These are phyloP conservation scores for Piper longum DNA, from an alignment of 164 flowering plant genomes.

Conservation along the genomic window DNA sequence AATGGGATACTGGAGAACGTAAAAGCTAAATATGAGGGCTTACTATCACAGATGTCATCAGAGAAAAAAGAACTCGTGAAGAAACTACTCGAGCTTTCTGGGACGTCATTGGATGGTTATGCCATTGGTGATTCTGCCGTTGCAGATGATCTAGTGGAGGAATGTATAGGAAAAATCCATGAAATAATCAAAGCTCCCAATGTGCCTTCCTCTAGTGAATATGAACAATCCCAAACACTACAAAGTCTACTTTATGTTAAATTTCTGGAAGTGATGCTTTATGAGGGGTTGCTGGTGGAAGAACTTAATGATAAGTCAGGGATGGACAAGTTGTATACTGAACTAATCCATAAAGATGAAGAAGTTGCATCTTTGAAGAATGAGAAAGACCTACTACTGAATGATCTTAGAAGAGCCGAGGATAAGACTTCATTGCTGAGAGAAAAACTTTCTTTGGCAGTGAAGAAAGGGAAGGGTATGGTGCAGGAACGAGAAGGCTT, in stretches of 20 bases:
- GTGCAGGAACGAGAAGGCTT: slow-evolving; percentile 75
- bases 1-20: slow-evolving; percentile 27
- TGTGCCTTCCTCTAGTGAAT: slow-evolving; percentile 18
- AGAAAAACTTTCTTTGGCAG: slow-evolving; percentile 92
- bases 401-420: slow-evolving; percentile 57
- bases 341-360: slow-evolving; percentile 24
- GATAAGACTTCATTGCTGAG: slow-evolving; percentile 59
- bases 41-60: slow-evolving; percentile 21
- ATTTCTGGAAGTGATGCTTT: slow-evolving; percentile 41
- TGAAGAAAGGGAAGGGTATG: slow-evolving; percentile 95
- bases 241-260: slow-evolving; percentile 40
- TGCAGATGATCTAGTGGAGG: slow-evolving; percentile 23
- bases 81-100: slow-evolving; percentile 4
- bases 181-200: slow-evolving; percentile 20
- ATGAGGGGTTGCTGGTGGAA: slow-evolving; percentile 42
- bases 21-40: slow-evolving; percentile 23
- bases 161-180: slow-evolving; percentile 41
- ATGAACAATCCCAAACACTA: slow-evolving; percentile 35
- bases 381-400: slow-evolving; percentile 41
- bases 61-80: slow-evolving; percentile 3
- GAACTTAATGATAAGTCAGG: slow-evolving; percentile 31
- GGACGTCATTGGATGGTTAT: background rate
- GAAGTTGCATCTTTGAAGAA: slow-evolving; percentile 36
- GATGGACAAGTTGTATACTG: slow-evolving; percentile 25
- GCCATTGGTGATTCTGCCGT: slow-evolving; percentile 18